Conservation (phyloP, 2,329 filamentous ascomycete species). For the Talaromyces marneffei region DNA sequence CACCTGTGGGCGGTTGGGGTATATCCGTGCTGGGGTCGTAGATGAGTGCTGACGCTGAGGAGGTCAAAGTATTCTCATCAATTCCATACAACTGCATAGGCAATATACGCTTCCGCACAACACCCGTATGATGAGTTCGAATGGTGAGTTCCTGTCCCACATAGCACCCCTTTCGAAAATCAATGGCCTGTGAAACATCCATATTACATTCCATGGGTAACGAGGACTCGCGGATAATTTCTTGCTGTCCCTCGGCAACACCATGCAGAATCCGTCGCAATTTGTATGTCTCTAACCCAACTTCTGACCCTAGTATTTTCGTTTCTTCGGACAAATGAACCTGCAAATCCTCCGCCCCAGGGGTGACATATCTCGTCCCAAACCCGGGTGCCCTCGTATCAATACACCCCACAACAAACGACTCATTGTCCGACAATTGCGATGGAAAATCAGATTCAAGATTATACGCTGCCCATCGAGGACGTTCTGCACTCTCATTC, state of each 20-base stretch:
- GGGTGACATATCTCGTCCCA: constrained; percentile 35
- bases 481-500: constrained; percentile 45
- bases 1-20: constrained; percentile 31
- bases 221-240: constrained; percentile 65
- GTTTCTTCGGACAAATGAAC: constrained; percentile 27
- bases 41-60: constrained; percentile 35
- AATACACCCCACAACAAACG: constrained; percentile 29
- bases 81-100: constrained; percentile 67
- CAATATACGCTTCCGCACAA: constrained; percentile 83
- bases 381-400: constrained; percentile 38
- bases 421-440: constrained; percentile 23
- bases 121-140: constrained; percentile 86
- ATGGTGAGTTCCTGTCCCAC: constrained; percentile 96
- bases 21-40: constrained; percentile 27
- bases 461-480: constrained; percentile 36
- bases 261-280: constrained; percentile 73
- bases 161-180: constrained; percentile 96
- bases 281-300: constrained; percentile 59
- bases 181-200: constrained; percentile 76
- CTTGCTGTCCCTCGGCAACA: constrained; percentile 75
- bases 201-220: constrained; percentile 86
- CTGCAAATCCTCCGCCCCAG: constrained; percentile 30
- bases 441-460: constrained; percentile 30
- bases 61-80: constrained; percentile 27
- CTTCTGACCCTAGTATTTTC: constrained; percentile 42